Evolutionary conservation across 75 land plant genomes (phyloP).

Genomic region (Ceratopteris richardii): DNA sequence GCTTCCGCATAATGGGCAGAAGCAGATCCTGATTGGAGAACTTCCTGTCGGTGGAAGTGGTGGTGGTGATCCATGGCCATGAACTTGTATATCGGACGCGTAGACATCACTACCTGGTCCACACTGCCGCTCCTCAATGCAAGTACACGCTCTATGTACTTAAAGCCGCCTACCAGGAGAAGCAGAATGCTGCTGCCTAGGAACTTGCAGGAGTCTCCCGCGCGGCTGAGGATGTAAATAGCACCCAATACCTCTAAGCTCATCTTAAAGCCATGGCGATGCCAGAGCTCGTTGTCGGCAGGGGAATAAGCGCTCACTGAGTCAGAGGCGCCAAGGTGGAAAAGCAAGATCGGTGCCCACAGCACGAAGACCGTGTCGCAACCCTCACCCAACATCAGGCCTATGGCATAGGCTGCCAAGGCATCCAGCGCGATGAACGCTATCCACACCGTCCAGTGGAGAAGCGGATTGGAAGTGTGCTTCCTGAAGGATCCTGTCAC

Average conservation of each 20-base stretch:
- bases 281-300: conserved; percentile 14
- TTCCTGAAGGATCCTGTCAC: conserved; percentile 1
- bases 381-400: conserved; percentile 6
- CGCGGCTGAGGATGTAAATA: background rate
- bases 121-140: background rate
- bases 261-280: conserved; percentile 4
- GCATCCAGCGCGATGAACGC: conserved; percentile 8
- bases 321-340: conserved; percentile 9
- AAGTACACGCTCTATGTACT: conserved; percentile 3
- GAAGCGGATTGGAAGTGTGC: background rate
- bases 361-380: background rate
- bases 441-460: background rate
- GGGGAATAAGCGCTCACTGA: conserved; percentile 10
- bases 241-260: background rate
- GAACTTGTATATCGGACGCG: conserved; percentile 1
- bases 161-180: background rate
- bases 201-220: background rate
- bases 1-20: background rate
- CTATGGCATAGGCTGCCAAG: conserved; percentile 6
- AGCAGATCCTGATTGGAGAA: background rate
- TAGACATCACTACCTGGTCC: background rate
- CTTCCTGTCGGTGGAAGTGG: background rate
- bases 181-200: background rate
- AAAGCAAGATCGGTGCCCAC: conserved; percentile 15
- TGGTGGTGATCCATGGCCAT: conserved; percentile 4